Conservation (phyloP, 345 rosid species). For the Linum usitatissimum region DNA sequence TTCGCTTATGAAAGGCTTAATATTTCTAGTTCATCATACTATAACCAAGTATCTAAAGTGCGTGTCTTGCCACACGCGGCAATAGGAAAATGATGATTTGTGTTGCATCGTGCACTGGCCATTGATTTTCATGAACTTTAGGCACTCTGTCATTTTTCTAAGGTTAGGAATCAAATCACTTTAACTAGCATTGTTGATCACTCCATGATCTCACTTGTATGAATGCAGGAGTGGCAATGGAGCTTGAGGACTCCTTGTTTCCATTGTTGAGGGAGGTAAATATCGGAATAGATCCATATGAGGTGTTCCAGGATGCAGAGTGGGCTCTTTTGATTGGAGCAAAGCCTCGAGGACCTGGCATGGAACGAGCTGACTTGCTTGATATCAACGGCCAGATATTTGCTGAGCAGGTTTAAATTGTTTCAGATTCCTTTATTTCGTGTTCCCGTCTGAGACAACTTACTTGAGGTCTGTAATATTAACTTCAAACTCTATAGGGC, state of each 20-base stretch:
- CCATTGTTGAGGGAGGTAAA: conserved; percentile 89
- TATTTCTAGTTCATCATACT: background rate
- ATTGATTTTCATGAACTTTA: no score
- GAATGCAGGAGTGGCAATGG: conserved; percentile 88
- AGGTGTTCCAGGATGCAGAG: conserved; percentile 81
- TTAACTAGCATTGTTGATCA: background rate
- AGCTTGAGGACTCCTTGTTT: conserved; percentile 90
- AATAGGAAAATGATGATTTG: background rate
- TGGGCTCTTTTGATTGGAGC: conserved; percentile 99
- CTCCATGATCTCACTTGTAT: conserved; percentile 9
- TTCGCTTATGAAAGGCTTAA: background rate
- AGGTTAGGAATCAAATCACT: no score
- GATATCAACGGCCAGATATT: conserved; percentile 89
- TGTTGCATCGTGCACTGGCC: background rate
- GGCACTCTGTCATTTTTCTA: background rate
- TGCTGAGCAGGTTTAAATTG: conserved; percentile 61
- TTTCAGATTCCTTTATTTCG: conserved; percentile 1
- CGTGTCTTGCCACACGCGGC: background rate
- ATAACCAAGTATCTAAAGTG: background rate
- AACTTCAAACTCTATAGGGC: conserved; percentile 34
- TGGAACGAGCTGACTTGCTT: conserved; percentile 85
- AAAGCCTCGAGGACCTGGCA: conserved; percentile 97
- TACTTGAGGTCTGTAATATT: background rate
- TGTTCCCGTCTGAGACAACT: background rate
- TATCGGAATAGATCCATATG: conserved; percentile 72